These are phyloP conservation scores for Exophiala lecanii-corni DNA, from an alignment of 2,329 filamentous ascomycete genomes.

Conservation along the genomic window DNA sequence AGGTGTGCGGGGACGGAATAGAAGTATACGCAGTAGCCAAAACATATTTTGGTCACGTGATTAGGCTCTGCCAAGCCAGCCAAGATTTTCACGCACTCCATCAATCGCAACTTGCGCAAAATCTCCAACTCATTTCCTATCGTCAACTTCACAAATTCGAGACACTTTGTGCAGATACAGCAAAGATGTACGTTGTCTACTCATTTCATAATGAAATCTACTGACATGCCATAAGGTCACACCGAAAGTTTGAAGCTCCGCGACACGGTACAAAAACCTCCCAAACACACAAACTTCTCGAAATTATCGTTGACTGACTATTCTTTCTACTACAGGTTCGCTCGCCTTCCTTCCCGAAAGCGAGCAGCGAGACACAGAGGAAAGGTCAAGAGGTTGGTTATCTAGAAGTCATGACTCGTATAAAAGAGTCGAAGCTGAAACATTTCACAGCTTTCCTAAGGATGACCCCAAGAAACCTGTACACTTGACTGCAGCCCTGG, in stretches of 20 bases:
- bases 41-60: not conserved
- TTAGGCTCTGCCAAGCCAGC: conserved; percentile 5
- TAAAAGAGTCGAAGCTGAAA: conserved; percentile 27
- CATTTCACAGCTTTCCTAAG: conserved; percentile 80
- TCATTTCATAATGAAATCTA: not conserved
- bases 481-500: conserved; percentile 96
- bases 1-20: no score
- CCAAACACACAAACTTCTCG: conserved; percentile 2
- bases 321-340: conserved; percentile 49
- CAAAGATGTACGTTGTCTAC: conserved; percentile 15
- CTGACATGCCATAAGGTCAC: conserved; percentile 39
- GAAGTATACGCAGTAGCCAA: no score
- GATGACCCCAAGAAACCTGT: conserved; percentile 99
- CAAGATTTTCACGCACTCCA: conserved; percentile 15
- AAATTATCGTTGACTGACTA: conserved; percentile 27
- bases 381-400: conserved; percentile 89
- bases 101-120: not conserved
- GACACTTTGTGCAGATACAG: conserved; percentile 8
- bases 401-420: conserved; percentile 27
- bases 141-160: not conserved
- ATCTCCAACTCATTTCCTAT: not conserved
- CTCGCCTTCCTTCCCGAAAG: conserved; percentile 85
- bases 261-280: conserved; percentile 69
- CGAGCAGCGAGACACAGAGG: conserved; percentile 88
- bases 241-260: conserved; percentile 77